These are phyloP conservation scores for Monosporascus sp. DNA, from an alignment of 2,329 filamentous ascomycete species.

Conservation along the genomic window DNA sequence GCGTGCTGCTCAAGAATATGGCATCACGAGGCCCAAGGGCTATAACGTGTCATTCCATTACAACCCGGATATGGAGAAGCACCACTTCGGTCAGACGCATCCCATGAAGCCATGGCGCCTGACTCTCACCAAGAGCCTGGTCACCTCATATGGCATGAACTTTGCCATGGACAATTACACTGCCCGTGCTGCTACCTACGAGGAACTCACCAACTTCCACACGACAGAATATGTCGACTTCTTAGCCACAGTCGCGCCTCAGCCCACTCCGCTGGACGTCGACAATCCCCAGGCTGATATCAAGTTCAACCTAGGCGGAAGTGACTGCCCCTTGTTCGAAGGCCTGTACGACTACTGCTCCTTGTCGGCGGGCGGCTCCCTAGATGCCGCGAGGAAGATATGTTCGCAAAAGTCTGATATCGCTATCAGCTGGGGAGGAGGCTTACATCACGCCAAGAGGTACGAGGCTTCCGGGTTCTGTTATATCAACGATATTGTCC, in stretches of 20 bases:
- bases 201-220: slow-evolving; percentile 85
- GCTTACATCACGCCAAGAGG: slow-evolving; percentile 93
- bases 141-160: slow-evolving; percentile 92
- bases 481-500: slow-evolving; percentile 98
- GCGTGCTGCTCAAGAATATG: slow-evolving; percentile 53
- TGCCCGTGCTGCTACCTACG: slow-evolving; percentile 74
- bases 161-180: slow-evolving; percentile 95
- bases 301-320: slow-evolving; percentile 80
- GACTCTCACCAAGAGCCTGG: slow-evolving; percentile 89
- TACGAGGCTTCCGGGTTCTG: slow-evolving; percentile 93
- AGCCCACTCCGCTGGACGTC: slow-evolving; percentile 57
- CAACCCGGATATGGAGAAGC: slow-evolving; percentile 89
- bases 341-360: slow-evolving; percentile 94
- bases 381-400: slow-evolving; percentile 87
- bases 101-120: slow-evolving; percentile 99
- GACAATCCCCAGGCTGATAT: slow-evolving; percentile 58
- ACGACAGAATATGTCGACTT: slow-evolving; percentile 88
- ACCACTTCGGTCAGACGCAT: slow-evolving; percentile 95
- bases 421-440: slow-evolving; percentile 95
- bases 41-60: slow-evolving; percentile 94
- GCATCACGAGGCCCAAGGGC: slow-evolving; percentile 73
- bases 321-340: slow-evolving; percentile 95
- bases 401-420: slow-evolving; percentile 85
- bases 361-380: slow-evolving; percentile 82
- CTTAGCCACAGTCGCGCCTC: slow-evolving; percentile 64